Percentiles rank a stretch among this genome's conserved stretches.
Evolutionary conservation across 768 basidiomycete genomes (phyloP).

Genomic region (Lenzites betulinus): DNA sequence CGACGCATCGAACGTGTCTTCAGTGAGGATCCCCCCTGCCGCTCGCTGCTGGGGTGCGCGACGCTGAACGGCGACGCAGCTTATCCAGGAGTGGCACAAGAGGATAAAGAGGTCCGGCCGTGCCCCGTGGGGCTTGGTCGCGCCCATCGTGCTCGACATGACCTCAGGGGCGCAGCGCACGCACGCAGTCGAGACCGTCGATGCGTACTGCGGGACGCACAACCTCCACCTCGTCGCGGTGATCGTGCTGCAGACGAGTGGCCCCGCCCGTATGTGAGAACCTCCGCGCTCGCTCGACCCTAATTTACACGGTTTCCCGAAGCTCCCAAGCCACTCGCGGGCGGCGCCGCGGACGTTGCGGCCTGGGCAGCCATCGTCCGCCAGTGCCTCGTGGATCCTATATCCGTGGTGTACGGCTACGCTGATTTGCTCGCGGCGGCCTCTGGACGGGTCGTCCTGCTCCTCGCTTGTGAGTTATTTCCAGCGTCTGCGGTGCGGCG

Average conservation of each 20-base stretch:
- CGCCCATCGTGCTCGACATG: conserved; percentile 34
- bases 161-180: conserved; percentile 31
- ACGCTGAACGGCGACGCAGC: conserved; percentile 21
- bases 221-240: conserved; percentile 32
- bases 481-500: background rate
- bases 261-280: conserved; percentile 13
- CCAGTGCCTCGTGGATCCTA: conserved; percentile 29
- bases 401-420: conserved; percentile 33
- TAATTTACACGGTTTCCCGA: conserved; percentile 11
- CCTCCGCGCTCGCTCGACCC: conserved; percentile 2
- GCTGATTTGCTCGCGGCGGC: conserved; percentile 29
- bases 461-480: conserved; percentile 26
- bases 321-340: background rate
- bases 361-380: conserved; percentile 25
- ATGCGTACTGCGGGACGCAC: conserved; percentile 33
- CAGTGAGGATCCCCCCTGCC: conserved; percentile 25
- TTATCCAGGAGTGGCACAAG: conserved; percentile 38
- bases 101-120: conserved; percentile 32
- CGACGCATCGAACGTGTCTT: conserved; percentile 27
- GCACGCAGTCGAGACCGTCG: conserved; percentile 34
- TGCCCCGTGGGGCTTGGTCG: conserved; percentile 34
- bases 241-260: conserved; percentile 27
- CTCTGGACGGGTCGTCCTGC: conserved; percentile 34
- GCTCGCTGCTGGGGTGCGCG: background rate
- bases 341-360: conserved; percentile 15